phyloP scores from a whole-genome alignment of 176 grass and related monocot species.

The Bothriochloa decipiens region DNA sequence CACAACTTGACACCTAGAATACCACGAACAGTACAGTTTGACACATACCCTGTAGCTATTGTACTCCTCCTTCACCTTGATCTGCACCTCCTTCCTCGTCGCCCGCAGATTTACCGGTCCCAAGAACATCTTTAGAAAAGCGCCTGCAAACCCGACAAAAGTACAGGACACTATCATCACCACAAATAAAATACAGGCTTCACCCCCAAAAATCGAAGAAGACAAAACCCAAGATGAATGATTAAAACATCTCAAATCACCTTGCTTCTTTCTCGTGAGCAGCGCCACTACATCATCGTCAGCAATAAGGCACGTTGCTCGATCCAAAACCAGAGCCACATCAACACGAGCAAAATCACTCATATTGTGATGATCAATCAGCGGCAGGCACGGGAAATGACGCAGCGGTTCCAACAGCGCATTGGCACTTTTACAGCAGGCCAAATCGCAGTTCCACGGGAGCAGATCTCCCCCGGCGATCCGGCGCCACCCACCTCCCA shows the following conservation, averaged over 20 bases:
- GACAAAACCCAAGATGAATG: conserved; percentile 5
- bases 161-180: not conserved
- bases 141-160: conserved; percentile 38
- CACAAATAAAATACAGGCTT: too few species aligned
- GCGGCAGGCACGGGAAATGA: not conserved
- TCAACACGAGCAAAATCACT: conserved; percentile 27
- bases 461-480: too few species aligned
- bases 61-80: conserved; percentile 99
- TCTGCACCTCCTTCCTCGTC: conserved; percentile 86
- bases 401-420: too few species aligned
- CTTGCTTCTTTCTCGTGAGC: conserved; percentile 72
- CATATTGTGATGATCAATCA: conserved; percentile 21
- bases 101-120: conserved; percentile 90
- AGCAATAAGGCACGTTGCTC: conserved; percentile 64
- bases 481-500: too few species aligned
- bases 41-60: conserved; percentile 91
- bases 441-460: too few species aligned
- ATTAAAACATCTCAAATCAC: conserved; percentile 42
- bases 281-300: conserved; percentile 74
- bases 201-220: not conserved
- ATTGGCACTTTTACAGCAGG: too few species aligned
- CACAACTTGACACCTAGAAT: conserved; percentile 7
- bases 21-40: conserved; percentile 13
- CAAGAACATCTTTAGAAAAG: conserved; percentile 85
- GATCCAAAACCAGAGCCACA: conserved; percentile 37